These are phyloP conservation scores for Tephrocybe sp. DNA, from an alignment of 768 basidiomycete genomes.

Conservation along the genomic window DNA sequence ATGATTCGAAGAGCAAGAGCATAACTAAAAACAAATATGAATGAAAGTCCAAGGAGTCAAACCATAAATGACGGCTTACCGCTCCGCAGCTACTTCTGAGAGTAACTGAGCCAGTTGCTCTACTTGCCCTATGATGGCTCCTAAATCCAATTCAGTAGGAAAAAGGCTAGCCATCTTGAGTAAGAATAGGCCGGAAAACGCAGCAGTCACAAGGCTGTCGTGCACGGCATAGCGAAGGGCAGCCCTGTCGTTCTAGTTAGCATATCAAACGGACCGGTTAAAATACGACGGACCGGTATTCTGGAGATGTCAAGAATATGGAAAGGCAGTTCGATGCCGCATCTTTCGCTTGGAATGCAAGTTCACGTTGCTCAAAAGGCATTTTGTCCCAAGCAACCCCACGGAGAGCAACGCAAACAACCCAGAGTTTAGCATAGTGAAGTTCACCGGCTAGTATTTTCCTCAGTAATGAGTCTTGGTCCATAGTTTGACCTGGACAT, in stretches of 20 bases:
- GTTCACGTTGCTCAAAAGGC: constrained; percentile 90
- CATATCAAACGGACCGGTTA: no score
- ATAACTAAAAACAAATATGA: constrained; percentile 51
- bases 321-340: constrained; percentile 83
- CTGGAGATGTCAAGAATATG: constrained; percentile 77
- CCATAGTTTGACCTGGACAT: constrained; percentile 70
- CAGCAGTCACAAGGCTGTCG: constrained; percentile 87
- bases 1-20: constrained; percentile 89
- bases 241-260: constrained; percentile 47
- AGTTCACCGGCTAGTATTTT: constrained; percentile 88
- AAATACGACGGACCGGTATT: constrained; percentile 82
- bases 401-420: constrained; percentile 87
- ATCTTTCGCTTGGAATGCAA: constrained; percentile 94
- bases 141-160: constrained; percentile 78
- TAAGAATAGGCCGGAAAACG: constrained; percentile 88
- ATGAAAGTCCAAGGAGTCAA: neutral
- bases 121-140: constrained; percentile 75
- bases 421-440: constrained; percentile 92
- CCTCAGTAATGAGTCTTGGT: constrained; percentile 80
- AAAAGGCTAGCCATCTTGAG: constrained; percentile 95
- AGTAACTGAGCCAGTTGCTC: constrained; percentile 88
- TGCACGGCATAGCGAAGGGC: constrained; percentile 93
- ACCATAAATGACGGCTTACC: constrained; percentile 37
- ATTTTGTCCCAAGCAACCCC: constrained; percentile 96
- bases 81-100: constrained; percentile 91